Conservation (phyloP, 2,329 filamentous ascomycete genomes). For the Penicillium fuscoglaucum region DNA sequence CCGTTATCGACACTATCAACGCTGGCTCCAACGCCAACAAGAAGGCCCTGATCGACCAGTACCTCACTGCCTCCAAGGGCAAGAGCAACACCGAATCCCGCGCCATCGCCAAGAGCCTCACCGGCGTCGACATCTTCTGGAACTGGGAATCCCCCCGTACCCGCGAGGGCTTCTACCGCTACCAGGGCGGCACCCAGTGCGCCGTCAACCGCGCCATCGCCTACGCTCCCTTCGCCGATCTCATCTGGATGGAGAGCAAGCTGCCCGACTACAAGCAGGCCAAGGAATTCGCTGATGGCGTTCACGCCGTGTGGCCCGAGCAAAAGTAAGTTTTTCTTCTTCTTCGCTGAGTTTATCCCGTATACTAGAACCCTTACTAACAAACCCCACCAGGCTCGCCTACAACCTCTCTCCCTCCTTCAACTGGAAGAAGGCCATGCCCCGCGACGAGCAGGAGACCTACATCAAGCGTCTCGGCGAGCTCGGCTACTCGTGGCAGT, state of each 20-base stretch:
- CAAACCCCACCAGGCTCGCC: conserved; percentile 63
- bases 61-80: conserved; percentile 67
- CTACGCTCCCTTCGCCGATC: conserved; percentile 89
- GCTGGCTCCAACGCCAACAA: conserved; percentile 66
- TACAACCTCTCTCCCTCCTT: conserved; percentile 99
- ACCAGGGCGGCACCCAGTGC: conserved; percentile 87
- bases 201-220: conserved; percentile 87
- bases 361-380: conserved; percentile 15
- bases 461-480: conserved; percentile 86
- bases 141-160: conserved; percentile 95
- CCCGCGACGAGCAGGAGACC: conserved; percentile 87
- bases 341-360: not conserved
- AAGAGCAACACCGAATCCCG: conserved; percentile 84
- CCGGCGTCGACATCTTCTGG: conserved; percentile 81
- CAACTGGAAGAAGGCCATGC: conserved; percentile 99
- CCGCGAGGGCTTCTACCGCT: conserved; percentile 90
- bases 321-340: conserved; percentile 71
- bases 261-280: conserved; percentile 89
- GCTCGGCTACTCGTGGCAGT: conserved; percentile 99
- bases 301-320: conserved; percentile 92
- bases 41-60: conserved; percentile 64
- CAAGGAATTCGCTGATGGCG: conserved; percentile 86
- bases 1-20: conserved; percentile 79
- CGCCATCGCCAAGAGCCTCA: conserved; percentile 72
- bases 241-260: conserved; percentile 99